Base-by-base conservation (phyloP, 2,329 filamentous ascomycete species). In the Gnomoniopsis sp. region DNA sequence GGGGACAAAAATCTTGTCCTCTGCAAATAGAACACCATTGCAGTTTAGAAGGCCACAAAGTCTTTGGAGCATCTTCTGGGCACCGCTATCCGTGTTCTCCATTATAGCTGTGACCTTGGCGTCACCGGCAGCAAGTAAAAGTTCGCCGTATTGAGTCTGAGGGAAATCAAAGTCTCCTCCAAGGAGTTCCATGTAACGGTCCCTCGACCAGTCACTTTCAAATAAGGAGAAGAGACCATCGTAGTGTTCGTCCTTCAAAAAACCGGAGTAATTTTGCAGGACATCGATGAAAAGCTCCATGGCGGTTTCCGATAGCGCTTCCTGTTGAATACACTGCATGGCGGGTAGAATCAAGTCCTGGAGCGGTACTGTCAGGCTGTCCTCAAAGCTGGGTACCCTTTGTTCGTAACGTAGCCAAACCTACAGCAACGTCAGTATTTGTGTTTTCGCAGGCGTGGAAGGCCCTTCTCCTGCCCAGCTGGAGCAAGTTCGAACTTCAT, bases 371-470 rank as follows among this genome's bases (percentile, higher is more conserved):
- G 88, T 74, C 34, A 88, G 77, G 17, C 82, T 77, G 17, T 80
- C 80, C 36, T 82, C 80, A 49, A 81, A 79, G 3, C 81, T 75
- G 52, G 86, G 85, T 30, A 83, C 79, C 36, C 84, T 81, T 66
- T 91, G 88, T 6, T 86, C 87, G 67, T 91, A 92, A 65, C 85
- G 79, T 34, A 91, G 81, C 89, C 89, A 93, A 4, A 87, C 82
- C 87, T 89, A 56, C 14, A 38, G 43, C 64, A 54, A 66, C 51
- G 36, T 61, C 49, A 59, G 59, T 38, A 54, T 54, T 49, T 55
- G 17, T 33, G 26, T 34, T n/a, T 21, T 15, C 6, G 11, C 10
- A 22, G 14, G 38, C 12, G 23, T 19, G 11, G 14, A 17, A 15
- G 38, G 46, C 26, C 19, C 19, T 4, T 11, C 1, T 19, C 4